These are phyloP conservation scores for Amauroascus verrucosus DNA, from an alignment of 2,329 filamentous ascomycete species.

Conservation along the genomic window DNA sequence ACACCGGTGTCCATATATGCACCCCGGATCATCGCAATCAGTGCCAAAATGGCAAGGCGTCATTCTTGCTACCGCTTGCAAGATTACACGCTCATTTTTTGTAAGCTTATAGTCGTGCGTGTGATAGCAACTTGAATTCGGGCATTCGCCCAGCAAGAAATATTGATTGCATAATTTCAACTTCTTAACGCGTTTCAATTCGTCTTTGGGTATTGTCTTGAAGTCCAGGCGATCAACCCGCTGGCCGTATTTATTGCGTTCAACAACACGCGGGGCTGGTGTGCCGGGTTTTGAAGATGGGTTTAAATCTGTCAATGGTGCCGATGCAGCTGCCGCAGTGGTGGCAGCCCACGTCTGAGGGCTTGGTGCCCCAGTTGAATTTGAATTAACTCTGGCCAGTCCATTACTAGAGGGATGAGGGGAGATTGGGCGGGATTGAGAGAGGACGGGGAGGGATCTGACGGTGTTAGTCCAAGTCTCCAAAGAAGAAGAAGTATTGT, in stretches of 20 bases:
- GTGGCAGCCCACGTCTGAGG: constrained; percentile 27
- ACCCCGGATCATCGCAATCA: constrained; percentile 48
- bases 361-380: constrained; percentile 16
- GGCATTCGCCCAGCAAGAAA: constrained; percentile 49
- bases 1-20: constrained; percentile 56
- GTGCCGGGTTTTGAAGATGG: constrained; percentile 26
- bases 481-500: constrained; percentile 20
- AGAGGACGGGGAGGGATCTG: constrained; percentile 16
- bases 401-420: constrained; percentile 28
- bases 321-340: constrained; percentile 30
- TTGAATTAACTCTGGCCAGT: not conserved
- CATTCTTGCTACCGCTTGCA: constrained; percentile 52
- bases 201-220: constrained; percentile 44
- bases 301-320: constrained; percentile 31
- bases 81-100: constrained; percentile 43
- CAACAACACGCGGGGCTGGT: constrained; percentile 32
- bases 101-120: constrained; percentile 47
- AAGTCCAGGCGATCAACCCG: constrained; percentile 46
- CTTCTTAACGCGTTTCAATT: constrained; percentile 51
- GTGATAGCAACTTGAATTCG: constrained; percentile 44
- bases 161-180: constrained; percentile 54
- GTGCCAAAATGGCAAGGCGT: constrained; percentile 50
- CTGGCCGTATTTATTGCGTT: constrained; percentile 50
- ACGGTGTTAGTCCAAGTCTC: constrained; percentile 12
- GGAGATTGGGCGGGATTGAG: constrained; percentile 23